These are phyloP conservation scores for Aspergillus terreus DNA, from an alignment of 2,329 filamentous ascomycete genomes.

Conservation along the genomic window DNA sequence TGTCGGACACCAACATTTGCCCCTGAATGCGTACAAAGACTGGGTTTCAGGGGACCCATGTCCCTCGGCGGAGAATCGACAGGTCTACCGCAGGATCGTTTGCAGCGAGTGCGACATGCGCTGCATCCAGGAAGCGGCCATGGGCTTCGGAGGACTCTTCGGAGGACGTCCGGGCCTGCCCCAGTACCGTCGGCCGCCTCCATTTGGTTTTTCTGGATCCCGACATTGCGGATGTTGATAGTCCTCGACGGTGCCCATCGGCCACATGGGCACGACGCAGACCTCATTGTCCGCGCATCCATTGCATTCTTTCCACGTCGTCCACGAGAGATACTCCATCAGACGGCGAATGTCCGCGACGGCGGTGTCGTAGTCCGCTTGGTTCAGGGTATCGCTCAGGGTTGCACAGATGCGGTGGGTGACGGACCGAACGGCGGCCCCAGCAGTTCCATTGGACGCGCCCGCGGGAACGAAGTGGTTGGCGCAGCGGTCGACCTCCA, in stretches of 20 bases:
- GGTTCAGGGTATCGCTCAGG: slow-evolving; percentile 21
- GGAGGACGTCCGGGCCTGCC: slow-evolving; percentile 9
- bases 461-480: slow-evolving; percentile 30
- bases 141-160: not conserved
- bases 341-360: slow-evolving; percentile 38
- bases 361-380: slow-evolving; percentile 20
- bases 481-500: slow-evolving; percentile 31
- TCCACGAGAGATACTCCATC: slow-evolving; percentile 55
- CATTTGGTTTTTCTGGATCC: slow-evolving; percentile 21
- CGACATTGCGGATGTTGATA: slow-evolving; percentile 49
- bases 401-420: slow-evolving; percentile 30
- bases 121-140: not conserved
- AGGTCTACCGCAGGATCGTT: not conserved
- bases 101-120: not conserved
- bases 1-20: not conserved
- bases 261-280: slow-evolving; percentile 64
- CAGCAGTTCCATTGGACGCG: slow-evolving; percentile 18
- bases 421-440: slow-evolving; percentile 26
- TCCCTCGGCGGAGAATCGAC: too few relatives aligned
- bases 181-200: slow-evolving; percentile 27
- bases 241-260: slow-evolving; percentile 53
- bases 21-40: not conserved
- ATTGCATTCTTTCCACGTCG: slow-evolving; percentile 56
- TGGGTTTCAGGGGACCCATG: not conserved
- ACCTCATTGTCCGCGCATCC: slow-evolving; percentile 54